Base-by-base conservation (phyloP, 2,329 filamentous ascomycete species). In the Pestalotiopsis sp. region DNA sequence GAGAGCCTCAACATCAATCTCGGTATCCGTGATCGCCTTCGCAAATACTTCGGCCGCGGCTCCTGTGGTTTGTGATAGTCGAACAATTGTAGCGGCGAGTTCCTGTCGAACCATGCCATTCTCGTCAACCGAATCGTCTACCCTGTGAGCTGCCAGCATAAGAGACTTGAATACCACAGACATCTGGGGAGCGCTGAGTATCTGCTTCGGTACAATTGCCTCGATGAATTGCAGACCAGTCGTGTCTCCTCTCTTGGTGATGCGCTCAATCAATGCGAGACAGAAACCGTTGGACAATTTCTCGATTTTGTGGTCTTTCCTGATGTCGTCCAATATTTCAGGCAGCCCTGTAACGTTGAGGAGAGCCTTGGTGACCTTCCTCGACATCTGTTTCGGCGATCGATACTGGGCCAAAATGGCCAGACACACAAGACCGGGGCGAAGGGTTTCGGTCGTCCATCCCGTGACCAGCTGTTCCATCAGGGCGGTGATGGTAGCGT, bases 401-500 rank as follows among this genome's bases (percentile, higher is more conserved):
- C 93, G 90, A 79, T 94, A 91, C 77, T 97, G 93, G 1, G 93
- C 92, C 57, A 98, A 83, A 23, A 97, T 90, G 4, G 93, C 90
- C 66, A 98, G 82, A 76, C 93, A 97, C 13, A 93, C 90, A 1
- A 98, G 85, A 12, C 91, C 94, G 17, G 93, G 89, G 20, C 89
- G 86, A 2, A 91, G 80, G 0, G 93, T 97, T 70, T 94, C 91
- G 58, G 85, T 81, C 2, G 90, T 92, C 90, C 94, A 97, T 9
- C 92, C 93, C 36, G 87, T 83, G 9, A 92, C 91, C 41, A 97
- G 89, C 71, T 95, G 93, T 75, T 97, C 93, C 94, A 98, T 97
- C 75, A 99, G 87, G 1, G 91, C 91, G 67, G 93, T 90, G n/a
- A 98, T 84, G 2, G 95, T 89, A 68, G 88, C 88, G 74, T 98